Conservation (phyloP, 2,329 filamentous ascomycete species). For the Pyricularia sp. region DNA sequence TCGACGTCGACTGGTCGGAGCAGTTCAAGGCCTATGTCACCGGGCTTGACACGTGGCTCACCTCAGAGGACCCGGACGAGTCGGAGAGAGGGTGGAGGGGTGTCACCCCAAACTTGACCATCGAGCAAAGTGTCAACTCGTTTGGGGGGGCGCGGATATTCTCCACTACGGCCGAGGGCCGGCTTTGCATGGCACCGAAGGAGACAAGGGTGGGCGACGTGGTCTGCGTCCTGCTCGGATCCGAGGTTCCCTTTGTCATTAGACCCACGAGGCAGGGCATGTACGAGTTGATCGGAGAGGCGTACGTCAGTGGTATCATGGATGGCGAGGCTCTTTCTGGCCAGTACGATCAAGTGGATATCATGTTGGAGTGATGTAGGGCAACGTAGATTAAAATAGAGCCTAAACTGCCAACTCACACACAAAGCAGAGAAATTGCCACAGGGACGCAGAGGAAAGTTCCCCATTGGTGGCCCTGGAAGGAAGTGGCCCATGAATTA, state of each 20-base stretch:
- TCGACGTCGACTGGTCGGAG: not conserved
- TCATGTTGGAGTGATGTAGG: not conserved
- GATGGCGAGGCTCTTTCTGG: not conserved
- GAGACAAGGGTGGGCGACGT: not conserved
- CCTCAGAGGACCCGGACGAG: not conserved
- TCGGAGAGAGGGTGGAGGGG: not conserved
- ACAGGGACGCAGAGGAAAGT: not conserved
- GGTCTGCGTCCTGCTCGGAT: not conserved
- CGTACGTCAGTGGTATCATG: not conserved
- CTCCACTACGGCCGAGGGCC: not conserved
- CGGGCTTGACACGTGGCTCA: not conserved
- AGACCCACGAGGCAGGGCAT: not conserved
- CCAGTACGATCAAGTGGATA: not conserved
- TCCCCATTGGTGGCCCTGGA: no score
- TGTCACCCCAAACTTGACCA: not conserved
- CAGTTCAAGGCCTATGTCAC: not conserved
- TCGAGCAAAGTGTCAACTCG: not conserved
- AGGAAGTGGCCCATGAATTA: no score
- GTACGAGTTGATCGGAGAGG: not conserved
- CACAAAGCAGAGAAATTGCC: not conserved
- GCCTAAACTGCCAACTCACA: not conserved
- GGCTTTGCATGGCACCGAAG: not conserved
- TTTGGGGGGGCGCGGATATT: not conserved
- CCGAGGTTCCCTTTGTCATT: not conserved
- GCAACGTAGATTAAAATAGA: not conserved